These are phyloP conservation scores for Teunomyces tritomae DNA, from an alignment of 805 yeast genomes.

Conservation along the genomic window DNA sequence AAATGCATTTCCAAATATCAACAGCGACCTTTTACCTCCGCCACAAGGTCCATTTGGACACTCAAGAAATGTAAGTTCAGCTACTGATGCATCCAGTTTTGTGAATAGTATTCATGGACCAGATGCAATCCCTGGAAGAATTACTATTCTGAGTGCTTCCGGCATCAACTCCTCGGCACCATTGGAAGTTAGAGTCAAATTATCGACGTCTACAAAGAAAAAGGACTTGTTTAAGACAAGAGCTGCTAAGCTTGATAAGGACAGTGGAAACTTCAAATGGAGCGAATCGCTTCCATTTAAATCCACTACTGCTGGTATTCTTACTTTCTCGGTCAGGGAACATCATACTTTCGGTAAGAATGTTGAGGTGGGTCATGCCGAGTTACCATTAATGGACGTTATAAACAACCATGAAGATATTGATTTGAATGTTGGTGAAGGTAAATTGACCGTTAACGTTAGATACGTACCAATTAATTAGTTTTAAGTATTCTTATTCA, in stretches of 20 bases:
- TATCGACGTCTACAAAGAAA: conserved; percentile 45
- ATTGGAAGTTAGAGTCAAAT: conserved; percentile 53
- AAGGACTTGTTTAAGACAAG: conserved; percentile 68
- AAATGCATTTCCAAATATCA: conserved; percentile 32
- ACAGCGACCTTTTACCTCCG: conserved; percentile 33
- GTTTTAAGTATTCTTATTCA: background rate
- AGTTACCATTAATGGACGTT: conserved; percentile 51
- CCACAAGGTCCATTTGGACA: conserved; percentile 35
- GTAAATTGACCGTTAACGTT: conserved; percentile 41
- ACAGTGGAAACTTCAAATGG: conserved; percentile 48
- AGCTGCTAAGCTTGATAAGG: conserved; percentile 44
- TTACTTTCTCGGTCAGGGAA: conserved; percentile 60
- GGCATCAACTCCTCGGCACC: conserved; percentile 32
- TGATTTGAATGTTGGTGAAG: conserved; percentile 32
- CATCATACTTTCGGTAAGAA: conserved; percentile 75
- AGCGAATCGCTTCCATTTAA: conserved; percentile 67
- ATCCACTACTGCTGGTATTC: conserved; percentile 57
- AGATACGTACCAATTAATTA: conserved; percentile 15
- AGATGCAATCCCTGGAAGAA: conserved; percentile 50
- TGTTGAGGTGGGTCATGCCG: conserved; percentile 58
- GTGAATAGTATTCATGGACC: conserved; percentile 34
- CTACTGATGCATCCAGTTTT: conserved; percentile 35
- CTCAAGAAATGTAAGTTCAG: conserved; percentile 19
- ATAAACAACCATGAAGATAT: conserved; percentile 45
- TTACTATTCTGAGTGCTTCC: conserved; percentile 49